phyloP scores from a whole-genome alignment of 768 basidiomycete genomes.

The Rhizopogon vesiculosus region DNA sequence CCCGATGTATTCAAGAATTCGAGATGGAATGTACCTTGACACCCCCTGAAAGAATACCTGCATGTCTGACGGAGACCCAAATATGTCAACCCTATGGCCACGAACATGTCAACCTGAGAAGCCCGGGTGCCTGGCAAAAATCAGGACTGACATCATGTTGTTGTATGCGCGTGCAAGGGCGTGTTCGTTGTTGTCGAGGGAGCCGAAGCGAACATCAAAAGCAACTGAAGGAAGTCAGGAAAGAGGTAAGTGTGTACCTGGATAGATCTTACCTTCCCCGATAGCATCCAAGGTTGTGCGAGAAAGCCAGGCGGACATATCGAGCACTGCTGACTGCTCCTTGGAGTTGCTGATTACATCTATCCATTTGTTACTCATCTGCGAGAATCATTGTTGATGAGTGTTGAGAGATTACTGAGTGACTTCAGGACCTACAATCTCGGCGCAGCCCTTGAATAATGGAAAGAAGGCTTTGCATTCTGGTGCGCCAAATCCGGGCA shows the following conservation, averaged over 20 bases:
- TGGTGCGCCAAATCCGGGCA: constrained; percentile 50
- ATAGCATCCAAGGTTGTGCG: constrained; percentile 47
- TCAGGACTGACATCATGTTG: background rate
- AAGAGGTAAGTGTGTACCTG: background rate
- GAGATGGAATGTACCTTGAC: constrained; percentile 23
- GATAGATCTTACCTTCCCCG: constrained; percentile 34
- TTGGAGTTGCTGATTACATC: constrained; percentile 10
- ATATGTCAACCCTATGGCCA: constrained; percentile 2
- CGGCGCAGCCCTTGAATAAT: constrained; percentile 38
- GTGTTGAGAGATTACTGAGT: background rate
- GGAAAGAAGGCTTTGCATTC: constrained; percentile 48
- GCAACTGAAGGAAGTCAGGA: constrained; percentile 27
- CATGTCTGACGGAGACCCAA: constrained; percentile 4
- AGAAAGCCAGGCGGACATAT: constrained; percentile 29
- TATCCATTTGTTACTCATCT: constrained; percentile 22
- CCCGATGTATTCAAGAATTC: constrained; percentile 30
- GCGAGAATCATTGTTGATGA: background rate
- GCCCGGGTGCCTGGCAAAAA: background rate
- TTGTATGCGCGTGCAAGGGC: constrained; percentile 4
- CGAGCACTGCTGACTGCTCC: constrained; percentile 11
- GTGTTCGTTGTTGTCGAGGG: constrained; percentile 22
- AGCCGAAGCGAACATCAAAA: constrained; percentile 45
- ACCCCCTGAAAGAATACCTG: constrained; percentile 28
- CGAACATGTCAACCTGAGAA: background rate
- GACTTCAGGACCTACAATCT: constrained; percentile 12